phyloP scores from a whole-genome alignment of 495 filamentous ascomycete species.

The Penicillium dipodomyicola region DNA sequence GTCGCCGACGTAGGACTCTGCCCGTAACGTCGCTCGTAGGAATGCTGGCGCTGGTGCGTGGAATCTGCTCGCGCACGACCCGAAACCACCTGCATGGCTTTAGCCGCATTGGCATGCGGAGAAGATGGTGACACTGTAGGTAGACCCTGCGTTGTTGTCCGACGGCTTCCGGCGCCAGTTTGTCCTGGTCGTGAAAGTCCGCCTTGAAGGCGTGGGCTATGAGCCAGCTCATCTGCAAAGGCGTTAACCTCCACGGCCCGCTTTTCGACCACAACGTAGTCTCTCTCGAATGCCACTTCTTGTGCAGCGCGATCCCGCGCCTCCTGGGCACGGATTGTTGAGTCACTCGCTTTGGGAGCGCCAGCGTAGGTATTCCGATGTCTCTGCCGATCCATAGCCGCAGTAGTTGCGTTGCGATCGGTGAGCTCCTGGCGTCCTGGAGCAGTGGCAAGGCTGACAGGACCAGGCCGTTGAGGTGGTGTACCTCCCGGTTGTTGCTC shows the following conservation, averaged over 20 bases:
- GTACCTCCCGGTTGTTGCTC: slow-evolving; percentile 27
- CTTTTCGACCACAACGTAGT: slow-evolving; percentile 96
- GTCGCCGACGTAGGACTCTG: slow-evolving; percentile 76
- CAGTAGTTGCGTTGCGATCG: slow-evolving; percentile 32
- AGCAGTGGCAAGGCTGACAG: slow-evolving; percentile 55
- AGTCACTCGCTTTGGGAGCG: slow-evolving; percentile 45
- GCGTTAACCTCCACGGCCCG: slow-evolving; percentile 93
- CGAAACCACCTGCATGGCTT: slow-evolving; percentile 66
- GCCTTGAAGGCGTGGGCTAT: slow-evolving; percentile 61
- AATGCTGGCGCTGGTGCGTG: slow-evolving; percentile 62
- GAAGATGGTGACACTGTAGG: slow-evolving; percentile 40
- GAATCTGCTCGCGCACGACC: slow-evolving; percentile 60
- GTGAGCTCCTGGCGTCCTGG: slow-evolving; percentile 57
- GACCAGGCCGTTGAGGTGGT: slow-evolving; percentile 39
- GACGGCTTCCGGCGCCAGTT: slow-evolving; percentile 56
- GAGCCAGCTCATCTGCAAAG: slow-evolving; percentile 89
- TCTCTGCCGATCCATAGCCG: slow-evolving; percentile 49
- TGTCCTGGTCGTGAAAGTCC: slow-evolving; percentile 38
- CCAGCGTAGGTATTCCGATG: slow-evolving; percentile 50
- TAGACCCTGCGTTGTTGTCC: slow-evolving; percentile 64
- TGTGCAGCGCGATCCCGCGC: slow-evolving; percentile 76
- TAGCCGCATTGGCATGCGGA: slow-evolving; percentile 43
- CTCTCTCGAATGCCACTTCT: slow-evolving; percentile 83
- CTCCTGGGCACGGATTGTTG: slow-evolving; percentile 45
- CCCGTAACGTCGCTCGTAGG: slow-evolving; percentile 76